These are phyloP conservation scores for Phalaenopsis hybrid DNA, from an alignment of 116 monocot species.

Conservation along the genomic window DNA sequence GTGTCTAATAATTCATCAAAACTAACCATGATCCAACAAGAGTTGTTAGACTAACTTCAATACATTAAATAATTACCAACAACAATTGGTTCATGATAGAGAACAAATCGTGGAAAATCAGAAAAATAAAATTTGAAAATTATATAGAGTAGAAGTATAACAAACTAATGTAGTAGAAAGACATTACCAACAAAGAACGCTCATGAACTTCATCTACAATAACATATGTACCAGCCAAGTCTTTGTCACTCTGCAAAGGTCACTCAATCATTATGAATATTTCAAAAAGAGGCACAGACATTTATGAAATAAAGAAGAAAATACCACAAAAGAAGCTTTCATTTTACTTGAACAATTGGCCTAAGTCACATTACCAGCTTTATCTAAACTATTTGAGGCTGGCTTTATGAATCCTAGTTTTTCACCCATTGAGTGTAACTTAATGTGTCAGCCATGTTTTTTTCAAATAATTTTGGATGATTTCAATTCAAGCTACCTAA, in stretches of 20 bases:
- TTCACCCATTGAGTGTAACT: not conserved
- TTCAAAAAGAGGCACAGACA: not conserved
- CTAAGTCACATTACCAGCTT: not conserved
- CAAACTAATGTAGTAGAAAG: not conserved
- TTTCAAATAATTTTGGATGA: not conserved
- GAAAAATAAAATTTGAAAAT: not conserved
- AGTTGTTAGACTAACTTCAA: not conserved
- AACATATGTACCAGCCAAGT: slow-evolving; percentile 75
- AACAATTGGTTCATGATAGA: not conserved
- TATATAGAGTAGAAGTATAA: not conserved
- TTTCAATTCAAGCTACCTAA: too few species aligned
- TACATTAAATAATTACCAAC: not conserved
- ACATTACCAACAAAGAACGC: slow-evolving; percentile 77
- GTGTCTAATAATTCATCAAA: not conserved
- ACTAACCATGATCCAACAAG: too few species aligned
- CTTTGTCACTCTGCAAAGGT: slow-evolving; percentile 57
- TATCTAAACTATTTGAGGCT: not conserved
- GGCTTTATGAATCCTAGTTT: not conserved
- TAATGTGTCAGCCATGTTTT: not conserved
- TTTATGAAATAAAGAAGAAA: not conserved
- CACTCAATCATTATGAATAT: slow-evolving; percentile 2
- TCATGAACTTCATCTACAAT: slow-evolving; percentile 99
- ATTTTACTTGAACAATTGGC: not conserved
- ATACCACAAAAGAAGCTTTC: not conserved
- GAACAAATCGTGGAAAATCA: not conserved